phyloP scores from a whole-genome alignment of 495 filamentous ascomycete species.

The Neurospora tetraspora region DNA sequence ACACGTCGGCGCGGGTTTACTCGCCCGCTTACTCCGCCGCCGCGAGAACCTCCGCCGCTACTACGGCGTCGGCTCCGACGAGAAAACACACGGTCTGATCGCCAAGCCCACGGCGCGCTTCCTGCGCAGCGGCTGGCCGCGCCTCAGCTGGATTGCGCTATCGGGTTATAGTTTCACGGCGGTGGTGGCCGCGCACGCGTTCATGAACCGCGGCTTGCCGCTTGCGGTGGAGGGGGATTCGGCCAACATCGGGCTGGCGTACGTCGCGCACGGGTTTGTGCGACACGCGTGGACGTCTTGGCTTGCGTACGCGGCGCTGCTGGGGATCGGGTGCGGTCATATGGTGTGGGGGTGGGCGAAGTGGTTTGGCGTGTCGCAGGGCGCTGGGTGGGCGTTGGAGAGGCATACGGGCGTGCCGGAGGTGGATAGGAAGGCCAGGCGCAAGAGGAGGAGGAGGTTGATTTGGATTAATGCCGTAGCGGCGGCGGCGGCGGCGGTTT shows the following conservation, averaged over 20 bases:
- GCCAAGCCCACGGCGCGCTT: conserved; percentile 19
- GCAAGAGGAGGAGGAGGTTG: conserved; percentile 49
- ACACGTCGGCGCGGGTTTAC: conserved; percentile 57
- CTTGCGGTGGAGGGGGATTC: conserved; percentile 69
- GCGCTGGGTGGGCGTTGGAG: conserved; percentile 21
- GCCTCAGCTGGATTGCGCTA: conserved; percentile 50
- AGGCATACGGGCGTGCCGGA: conserved; percentile 16
- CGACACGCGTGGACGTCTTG: conserved; percentile 54
- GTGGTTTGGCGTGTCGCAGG: conserved; percentile 52
- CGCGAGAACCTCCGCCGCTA: conserved; percentile 58
- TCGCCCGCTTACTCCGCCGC: conserved; percentile 61
- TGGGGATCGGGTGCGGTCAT: conserved; percentile 64
- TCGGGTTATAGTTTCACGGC: conserved; percentile 59
- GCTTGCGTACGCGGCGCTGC: conserved; percentile 54
- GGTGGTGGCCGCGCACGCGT: conserved; percentile 56
- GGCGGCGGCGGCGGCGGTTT: conserved; percentile 48
- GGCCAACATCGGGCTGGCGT: conserved; percentile 69
- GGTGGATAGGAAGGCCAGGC: conserved; percentile 31
- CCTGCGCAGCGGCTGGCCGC: conserved; percentile 50
- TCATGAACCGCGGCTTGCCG: conserved; percentile 63
- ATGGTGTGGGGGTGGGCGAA: conserved; percentile 73
- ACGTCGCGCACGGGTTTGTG: conserved; percentile 77
- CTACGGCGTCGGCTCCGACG: conserved; percentile 35
- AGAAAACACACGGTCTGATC: conserved; percentile 9
- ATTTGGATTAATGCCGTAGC: conserved; percentile 56